Evolutionary conservation across 108 stramenopile species (phyloP), one percentile per base, ranked within the genome.

Genomic region (Nitzschia inconspicua): DNA sequence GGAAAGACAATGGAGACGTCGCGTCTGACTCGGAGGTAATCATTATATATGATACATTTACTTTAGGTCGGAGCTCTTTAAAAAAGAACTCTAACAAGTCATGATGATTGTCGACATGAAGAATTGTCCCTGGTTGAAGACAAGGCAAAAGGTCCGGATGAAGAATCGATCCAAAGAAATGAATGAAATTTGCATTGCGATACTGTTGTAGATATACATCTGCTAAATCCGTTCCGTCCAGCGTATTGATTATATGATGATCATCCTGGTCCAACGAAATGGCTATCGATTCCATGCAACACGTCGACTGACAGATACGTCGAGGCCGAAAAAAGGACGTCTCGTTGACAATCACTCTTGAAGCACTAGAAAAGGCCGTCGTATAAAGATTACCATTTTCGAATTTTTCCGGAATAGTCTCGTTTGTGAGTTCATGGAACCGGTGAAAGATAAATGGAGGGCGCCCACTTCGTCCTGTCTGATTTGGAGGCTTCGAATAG

Each of bases 171-270:
- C 35, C 14, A 6, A 56, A 10, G 35, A 39, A 39, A 55, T 34
- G 22, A 22, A 8, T 51, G 56, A 32, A 13, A n/a, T 37, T 14
- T 32, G 25, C 16, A 44, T 37, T 26, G 25, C n/a, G n/a, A 8
- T 47, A 5, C 5, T 47, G 4, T 4, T 57, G 18, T 8, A 57
- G 4, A 19, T 14, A 6, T 4, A 44, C 7, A n/a, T 57, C 56
- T 18, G 55, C 63, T 13, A 65, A 24, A 19, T 65, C 63, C 25
- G 28, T 4, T 14, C 63, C 52, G 23, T 65, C 63, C 34, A 54
- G 13, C 4, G 63, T 54, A 46, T 65, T 65, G 35, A 65, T 41
- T 28, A 65, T 4, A 14, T 41, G 63, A 11, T 3, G 29, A 4
- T 3, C 32, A 4, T 65, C 63, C 13, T 65, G 52, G 4, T 54